Conservation (phyloP, 805 yeast species). For the Wickerhamiella azyma region DNA sequence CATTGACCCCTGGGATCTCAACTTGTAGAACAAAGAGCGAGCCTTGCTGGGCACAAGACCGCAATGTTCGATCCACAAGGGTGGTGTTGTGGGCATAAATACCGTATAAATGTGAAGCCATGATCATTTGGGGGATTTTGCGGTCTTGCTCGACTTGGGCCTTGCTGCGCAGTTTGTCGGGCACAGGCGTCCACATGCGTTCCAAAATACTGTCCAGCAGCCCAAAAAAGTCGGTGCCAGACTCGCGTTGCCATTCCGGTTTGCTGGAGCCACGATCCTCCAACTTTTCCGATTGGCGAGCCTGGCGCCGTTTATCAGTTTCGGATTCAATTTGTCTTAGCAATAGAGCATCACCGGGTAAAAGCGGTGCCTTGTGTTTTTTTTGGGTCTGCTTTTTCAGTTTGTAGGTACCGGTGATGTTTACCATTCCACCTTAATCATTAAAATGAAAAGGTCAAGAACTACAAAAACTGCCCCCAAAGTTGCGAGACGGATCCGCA, state of each 20-base stretch:
- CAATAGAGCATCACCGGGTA: conserved; percentile 18
- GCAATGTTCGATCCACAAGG: conserved; percentile 25
- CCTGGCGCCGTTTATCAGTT: conserved; percentile 11
- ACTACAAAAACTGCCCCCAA: conserved; percentile 3
- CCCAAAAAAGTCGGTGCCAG: conserved; percentile 13
- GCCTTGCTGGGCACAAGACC: conserved; percentile 18
- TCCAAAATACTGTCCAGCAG: conserved; percentile 19
- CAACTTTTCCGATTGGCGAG: conserved; percentile 13
- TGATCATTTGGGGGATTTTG: conserved; percentile 23
- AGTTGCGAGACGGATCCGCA: background rate
- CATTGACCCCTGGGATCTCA: conserved; percentile 22
- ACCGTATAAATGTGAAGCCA: conserved; percentile 26
- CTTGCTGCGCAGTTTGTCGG: conserved; percentile 20
- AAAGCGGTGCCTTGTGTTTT: conserved; percentile 12
- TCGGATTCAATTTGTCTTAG: conserved; percentile 19
- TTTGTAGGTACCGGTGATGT: conserved; percentile 11
- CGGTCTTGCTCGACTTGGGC: conserved; percentile 22
- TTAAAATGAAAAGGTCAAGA: conserved; percentile 2
- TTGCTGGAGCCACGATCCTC: conserved; percentile 13
- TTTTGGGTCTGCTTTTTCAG: conserved; percentile 6
- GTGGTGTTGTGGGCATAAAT: conserved; percentile 26
- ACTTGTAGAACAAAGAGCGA: conserved; percentile 21
- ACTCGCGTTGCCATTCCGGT: conserved; percentile 13
- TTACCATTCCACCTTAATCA: background rate
- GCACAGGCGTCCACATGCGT: conserved; percentile 24